A percentile compares a stretch with the other conserved stretches of the same genome.
phyloP scores from a whole-genome alignment of 768 basidiomycete genomes.

The Podaxis sp. region DNA sequence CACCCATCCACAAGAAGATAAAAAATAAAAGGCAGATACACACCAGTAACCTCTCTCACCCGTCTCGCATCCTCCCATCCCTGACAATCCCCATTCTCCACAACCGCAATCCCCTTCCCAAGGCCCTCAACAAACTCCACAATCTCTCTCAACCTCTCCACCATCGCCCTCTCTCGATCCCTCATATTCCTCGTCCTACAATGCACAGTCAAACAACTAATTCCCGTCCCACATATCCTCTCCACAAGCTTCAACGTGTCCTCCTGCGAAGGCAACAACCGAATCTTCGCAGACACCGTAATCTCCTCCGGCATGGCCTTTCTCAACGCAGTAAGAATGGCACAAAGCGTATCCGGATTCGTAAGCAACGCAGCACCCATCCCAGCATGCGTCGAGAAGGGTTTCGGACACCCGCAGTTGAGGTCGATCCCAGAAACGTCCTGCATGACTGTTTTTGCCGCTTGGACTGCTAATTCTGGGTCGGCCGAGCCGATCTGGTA shows the following conservation, averaged over 20 bases:
- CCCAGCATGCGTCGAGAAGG: slow-evolving; percentile 89
- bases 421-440: slow-evolving; percentile 95
- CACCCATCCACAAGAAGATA: not conserved
- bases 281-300: slow-evolving; percentile 92
- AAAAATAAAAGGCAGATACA: slow-evolving; percentile 24
- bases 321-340: slow-evolving; percentile 81
- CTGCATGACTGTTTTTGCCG: slow-evolving; percentile 79
- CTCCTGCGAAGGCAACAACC: slow-evolving; percentile 81
- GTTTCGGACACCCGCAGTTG: slow-evolving; percentile 97
- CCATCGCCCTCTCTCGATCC: slow-evolving; percentile 72
- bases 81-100: slow-evolving; percentile 92
- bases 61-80: slow-evolving; percentile 77
- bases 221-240: slow-evolving; percentile 82
- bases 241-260: slow-evolving; percentile 90
- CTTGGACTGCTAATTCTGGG: slow-evolving; percentile 89
- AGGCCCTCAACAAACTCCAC: slow-evolving; percentile 78
- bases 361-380: slow-evolving; percentile 97
- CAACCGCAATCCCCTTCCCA: slow-evolving; percentile 79
- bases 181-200: slow-evolving; percentile 95
- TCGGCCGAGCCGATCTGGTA: slow-evolving; percentile 94
- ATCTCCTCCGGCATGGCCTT: slow-evolving; percentile 70
- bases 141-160: slow-evolving; percentile 78
- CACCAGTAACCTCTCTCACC: slow-evolving; percentile 71
- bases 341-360: slow-evolving; percentile 87
- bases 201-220: slow-evolving; percentile 89